A percentile compares a stretch with the other conserved stretches of the same genome.
Conservation (phyloP, 805 yeast species). For the Saturnispora galanensis region DNA sequence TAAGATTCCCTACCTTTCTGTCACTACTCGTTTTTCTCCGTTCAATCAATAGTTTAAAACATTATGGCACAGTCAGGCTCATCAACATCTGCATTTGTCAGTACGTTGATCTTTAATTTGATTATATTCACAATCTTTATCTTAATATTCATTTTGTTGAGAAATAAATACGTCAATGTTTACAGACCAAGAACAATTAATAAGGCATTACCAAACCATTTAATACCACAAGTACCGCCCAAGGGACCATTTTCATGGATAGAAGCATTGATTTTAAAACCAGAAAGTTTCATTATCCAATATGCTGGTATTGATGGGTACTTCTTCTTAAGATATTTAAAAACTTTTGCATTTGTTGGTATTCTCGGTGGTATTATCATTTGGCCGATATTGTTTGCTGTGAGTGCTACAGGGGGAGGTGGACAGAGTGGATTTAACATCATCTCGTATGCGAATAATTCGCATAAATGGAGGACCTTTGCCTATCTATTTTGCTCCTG, state of each 20-base stretch:
- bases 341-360: slow-evolving; percentile 43
- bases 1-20: neutral
- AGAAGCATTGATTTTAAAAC: slow-evolving; percentile 37
- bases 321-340: slow-evolving; percentile 57
- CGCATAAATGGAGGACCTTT: slow-evolving; percentile 51
- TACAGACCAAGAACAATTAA: slow-evolving; percentile 43
- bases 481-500: slow-evolving; percentile 74
- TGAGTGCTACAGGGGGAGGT: slow-evolving; percentile 63
- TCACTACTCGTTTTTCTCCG: neutral
- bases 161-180: slow-evolving; percentile 37
- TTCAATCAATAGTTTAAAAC: neutral
- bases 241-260: slow-evolving; percentile 44
- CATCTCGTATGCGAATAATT: slow-evolving; percentile 53
- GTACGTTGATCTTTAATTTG: slow-evolving; percentile 37
- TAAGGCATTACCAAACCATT: slow-evolving; percentile 35
- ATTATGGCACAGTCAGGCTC: slow-evolving; percentile 14
- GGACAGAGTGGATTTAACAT: slow-evolving; percentile 50
- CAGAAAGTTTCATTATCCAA: slow-evolving; percentile 56
- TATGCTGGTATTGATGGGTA: slow-evolving; percentile 71
- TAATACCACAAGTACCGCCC: slow-evolving; percentile 23
- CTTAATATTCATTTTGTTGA: slow-evolving; percentile 30
- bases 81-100: slow-evolving; percentile 41
- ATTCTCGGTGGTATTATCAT: slow-evolving; percentile 43
- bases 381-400: slow-evolving; percentile 65
- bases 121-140: slow-evolving; percentile 34